Base-by-base conservation (phyloP, 306 rosid genomes). In the Cercis canadensis region DNA sequence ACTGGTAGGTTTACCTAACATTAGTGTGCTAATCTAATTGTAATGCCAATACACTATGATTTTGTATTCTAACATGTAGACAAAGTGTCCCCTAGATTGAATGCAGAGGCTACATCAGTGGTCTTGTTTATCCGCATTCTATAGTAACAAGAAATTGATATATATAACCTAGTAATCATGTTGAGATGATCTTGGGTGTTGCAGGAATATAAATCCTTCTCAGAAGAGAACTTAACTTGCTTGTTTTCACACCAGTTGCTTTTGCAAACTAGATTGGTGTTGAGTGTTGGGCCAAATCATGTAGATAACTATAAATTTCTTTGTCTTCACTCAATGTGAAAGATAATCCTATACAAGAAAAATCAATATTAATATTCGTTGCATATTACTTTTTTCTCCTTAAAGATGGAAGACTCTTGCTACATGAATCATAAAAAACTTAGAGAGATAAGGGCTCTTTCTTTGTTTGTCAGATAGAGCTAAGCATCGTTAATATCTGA, bases 21-120 rank as follows among this genome's bases (percentile, higher is more conserved):
- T 83, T 74, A 64, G 72, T 15, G 6, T 56, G 47, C 19, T 57
- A 69, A 75, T 56, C 51, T 62, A 61, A 43, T 44, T 82, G 52
- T 57, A 71, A 78, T 63, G 60, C 64, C 74, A 67, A 73, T 72
- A 41, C 64, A 61, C 69, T 63, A 79, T 89, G 77, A 76, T 89
- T 80, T 76, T 88, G 92, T 83, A 75, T 78, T 88, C 80, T 53
- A 74, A 70, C 82, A 72, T 68, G 67, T 73, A 81, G 86, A 76
- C 96, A 90, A 72, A 59, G 65, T 90, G 97, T 90, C 82, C 79
- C 94, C 92, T 77, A 63, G 78, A 79, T 79, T 85, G 85, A 80
- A 82, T 78, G 81, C 97, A 92, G 7, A 53, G 31, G 70, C 68
- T 62, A 43, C 75, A 67, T 72, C 63, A 67, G 40, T 67, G 65